phyloP scores from a whole-genome alignment of 148 eudicot genomes.

The Cornus suecica region DNA sequence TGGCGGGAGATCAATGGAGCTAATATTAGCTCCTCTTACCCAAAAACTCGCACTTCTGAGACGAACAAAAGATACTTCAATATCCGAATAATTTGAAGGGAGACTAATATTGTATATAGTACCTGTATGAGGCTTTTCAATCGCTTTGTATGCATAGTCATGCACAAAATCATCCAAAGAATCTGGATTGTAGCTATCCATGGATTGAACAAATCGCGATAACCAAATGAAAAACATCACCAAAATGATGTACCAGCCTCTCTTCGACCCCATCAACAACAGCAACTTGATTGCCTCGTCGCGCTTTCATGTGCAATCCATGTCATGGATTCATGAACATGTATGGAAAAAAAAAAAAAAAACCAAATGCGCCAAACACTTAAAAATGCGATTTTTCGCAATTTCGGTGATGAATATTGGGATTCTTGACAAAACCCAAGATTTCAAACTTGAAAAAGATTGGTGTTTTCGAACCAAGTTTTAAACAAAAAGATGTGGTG shows the following conservation, averaged over 20 bases:
- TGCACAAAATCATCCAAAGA: constrained; percentile 47
- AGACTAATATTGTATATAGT: constrained; percentile 46
- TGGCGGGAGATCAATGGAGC: constrained; percentile 51
- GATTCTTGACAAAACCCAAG: too few relatives aligned
- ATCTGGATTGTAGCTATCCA: constrained; percentile 9
- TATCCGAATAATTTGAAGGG: constrained; percentile 56
- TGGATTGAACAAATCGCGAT: constrained; percentile 16
- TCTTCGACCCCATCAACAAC: constrained; percentile 62
- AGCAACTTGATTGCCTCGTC: too few relatives aligned
- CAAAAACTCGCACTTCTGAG: constrained; percentile 44
- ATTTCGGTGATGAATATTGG: too few relatives aligned
- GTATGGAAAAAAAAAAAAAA: too few relatives aligned
- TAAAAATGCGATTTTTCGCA: too few relatives aligned
- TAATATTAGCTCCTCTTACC: constrained; percentile 39
- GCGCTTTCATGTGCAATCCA: too few relatives aligned
- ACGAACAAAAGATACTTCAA: constrained; percentile 46
- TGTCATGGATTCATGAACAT: too few relatives aligned
- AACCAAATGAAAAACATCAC: constrained; percentile 22
- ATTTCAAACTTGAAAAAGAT: too few relatives aligned
- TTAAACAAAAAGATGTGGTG: too few relatives aligned
- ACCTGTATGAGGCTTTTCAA: constrained; percentile 48
- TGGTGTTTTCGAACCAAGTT: too few relatives aligned
- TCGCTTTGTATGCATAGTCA: constrained; percentile 19
- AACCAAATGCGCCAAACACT: too few relatives aligned
- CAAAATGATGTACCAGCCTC: constrained; percentile 27